Evolutionary conservation across 768 basidiomycete species (phyloP), one percentile per base, ranked within the genome.

Genomic region (Tricholoma terreum): DNA sequence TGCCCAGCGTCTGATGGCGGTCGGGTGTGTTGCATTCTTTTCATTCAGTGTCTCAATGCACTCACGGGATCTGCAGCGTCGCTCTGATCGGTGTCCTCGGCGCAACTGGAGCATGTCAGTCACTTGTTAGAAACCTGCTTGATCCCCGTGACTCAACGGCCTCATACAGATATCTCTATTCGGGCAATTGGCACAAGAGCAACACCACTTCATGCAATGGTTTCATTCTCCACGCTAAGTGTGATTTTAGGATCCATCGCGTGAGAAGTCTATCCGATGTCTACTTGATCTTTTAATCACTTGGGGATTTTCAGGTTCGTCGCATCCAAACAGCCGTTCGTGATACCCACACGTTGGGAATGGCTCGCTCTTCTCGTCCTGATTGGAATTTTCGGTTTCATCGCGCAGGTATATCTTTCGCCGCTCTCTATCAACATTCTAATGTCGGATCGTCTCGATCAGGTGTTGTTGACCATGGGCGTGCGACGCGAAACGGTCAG

Each of bases 141-240:
- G 24, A 27, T 6, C 6, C 15, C 48, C n/a, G 22, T 38, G 14
- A 45, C 5, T 22, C 11, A 49, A 19, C 50, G 17, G 10, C 35
- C 51, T 1, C 22, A 14, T 27, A 22, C 6, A 80, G 78, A 74
- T 63, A 77, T 71, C 1, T 63, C 73, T 1, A 69, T 80, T 30
- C 83, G 90, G 12, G 80, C 81, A 1, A 89, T 93, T 31, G 92
- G 92, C 0, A 84, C 79, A 54, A 79, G 86, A 3, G 90, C 90
- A 0, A 86, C 88, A 61, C 75, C 90, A 1, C 69, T 92, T 55
- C 91, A 94, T 67, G 75, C 80, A 19, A 53, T 42, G 24, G 24
- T 53, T 38, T 53, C 52, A 21, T 53, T 85, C 80, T 51, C 77
- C 84, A 0, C 51, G 74, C 19, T 67, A 71, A 42, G 52, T 15